Conservation (phyloP, 306 rosid species). For the Hylodesmum podocarpum region DNA sequence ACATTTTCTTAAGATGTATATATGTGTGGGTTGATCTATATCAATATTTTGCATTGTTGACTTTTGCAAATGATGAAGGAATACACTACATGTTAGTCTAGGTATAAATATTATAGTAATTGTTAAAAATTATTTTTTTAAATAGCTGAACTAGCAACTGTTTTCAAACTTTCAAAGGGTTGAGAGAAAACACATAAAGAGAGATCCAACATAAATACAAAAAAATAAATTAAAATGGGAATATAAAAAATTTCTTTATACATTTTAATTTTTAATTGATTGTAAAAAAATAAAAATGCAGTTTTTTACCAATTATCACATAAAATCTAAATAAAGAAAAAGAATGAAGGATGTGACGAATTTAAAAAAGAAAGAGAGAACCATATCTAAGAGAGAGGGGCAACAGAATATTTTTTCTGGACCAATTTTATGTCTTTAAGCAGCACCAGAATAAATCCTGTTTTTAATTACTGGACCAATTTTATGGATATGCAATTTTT, state of each 20-base stretch:
- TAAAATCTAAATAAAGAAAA: too few species aligned
- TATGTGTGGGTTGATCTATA: neutral
- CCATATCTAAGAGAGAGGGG: too few species aligned
- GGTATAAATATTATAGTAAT: neutral
- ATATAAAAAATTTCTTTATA: neutral
- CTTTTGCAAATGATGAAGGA: neutral
- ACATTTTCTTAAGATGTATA: neutral
- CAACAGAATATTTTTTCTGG: too few species aligned
- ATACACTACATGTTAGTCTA: neutral
- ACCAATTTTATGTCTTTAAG: too few species aligned
- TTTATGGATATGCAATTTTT: too few species aligned
- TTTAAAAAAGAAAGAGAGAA: too few species aligned
- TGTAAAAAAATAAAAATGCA: too few species aligned
- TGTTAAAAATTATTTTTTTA: neutral
- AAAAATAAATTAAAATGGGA: neutral
- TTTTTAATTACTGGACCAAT: too few species aligned
- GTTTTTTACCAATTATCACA: too few species aligned
- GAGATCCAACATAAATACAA: neutral
- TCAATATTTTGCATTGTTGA: neutral
- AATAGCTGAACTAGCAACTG: neutral
- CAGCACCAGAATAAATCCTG: too few species aligned
- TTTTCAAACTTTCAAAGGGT: slow-evolving; percentile 2
- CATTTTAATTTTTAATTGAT: neutral
- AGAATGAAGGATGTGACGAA: too few species aligned
- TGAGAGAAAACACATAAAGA: neutral